Base-by-base conservation (phyloP, 1,284 basidiomycete genomes). In the Veloboletus limbatus region DNA sequence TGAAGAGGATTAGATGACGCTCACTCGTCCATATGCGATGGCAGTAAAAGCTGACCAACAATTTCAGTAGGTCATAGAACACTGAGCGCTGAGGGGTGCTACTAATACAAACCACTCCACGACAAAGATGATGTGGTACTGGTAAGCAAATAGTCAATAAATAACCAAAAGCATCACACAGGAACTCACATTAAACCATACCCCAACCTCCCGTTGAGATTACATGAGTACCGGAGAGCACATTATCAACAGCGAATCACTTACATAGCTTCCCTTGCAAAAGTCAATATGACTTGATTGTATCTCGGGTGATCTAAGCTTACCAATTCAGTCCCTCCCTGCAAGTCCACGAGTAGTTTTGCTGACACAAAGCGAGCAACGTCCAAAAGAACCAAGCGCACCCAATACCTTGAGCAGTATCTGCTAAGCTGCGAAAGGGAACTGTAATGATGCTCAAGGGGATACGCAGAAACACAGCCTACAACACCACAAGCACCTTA, bases 401-500 rank as follows among this genome's bases (percentile, higher is more conserved):
- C 18, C 36, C 41, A 13, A 53, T 33, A 18, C 34, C 0, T 10
- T 51, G 43, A 11, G 8, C 7, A 21, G 40, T 53, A 11, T 53
- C 53, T 6, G 26, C 33, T 16, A 52, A 7, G 14, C 52, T 53
- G 20, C 8, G 5, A 35, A 22, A 17, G 3, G n/a, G 6, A 2
- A n/a, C 17, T 13, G 13, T 30, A 13, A 28, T 3, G 8, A 18
- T 21, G n/a, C 11, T 32, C 2, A 6, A 24, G 8, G 35, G 18
- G 20, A 22, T 6, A 25, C 13, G 9, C 2, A 2, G 7, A 3
- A 14, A n/a, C 1, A 24, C 0, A 4, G 40, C 52, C 8, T 33
- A 53, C 53, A 47, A 20, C 0, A 44, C 16, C 10, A 10, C 11
- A 17, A 43, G 2, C 8, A 54, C 53, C 52, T n/a, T 54, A 27